Conservation (phyloP, 1,284 basidiomycete genomes). For the Chalciporus sp. region DNA sequence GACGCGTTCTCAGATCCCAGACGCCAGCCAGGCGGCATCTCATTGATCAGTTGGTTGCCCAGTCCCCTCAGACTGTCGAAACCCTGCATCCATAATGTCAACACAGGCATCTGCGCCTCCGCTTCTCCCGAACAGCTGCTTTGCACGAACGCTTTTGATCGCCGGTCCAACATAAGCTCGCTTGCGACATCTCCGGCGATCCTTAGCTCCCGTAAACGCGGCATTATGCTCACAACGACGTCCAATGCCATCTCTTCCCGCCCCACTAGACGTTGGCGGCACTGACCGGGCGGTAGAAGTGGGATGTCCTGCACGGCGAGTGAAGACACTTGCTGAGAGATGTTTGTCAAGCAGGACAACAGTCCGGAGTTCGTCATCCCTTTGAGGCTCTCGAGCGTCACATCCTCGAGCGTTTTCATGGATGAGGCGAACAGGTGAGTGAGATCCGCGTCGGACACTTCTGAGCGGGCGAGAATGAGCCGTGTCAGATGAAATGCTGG, state of each 20-base stretch:
- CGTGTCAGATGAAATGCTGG: slow-evolving; percentile 5
- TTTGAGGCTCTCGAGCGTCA: neutral
- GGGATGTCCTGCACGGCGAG: neutral
- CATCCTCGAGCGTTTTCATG: neutral
- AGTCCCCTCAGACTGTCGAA: too few species aligned
- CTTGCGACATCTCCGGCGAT: neutral
- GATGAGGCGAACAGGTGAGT: slow-evolving; percentile 7
- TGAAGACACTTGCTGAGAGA: neutral
- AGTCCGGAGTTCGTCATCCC: slow-evolving; percentile 1
- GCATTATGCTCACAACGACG: neutral
- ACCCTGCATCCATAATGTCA: too few species aligned
- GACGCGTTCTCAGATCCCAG: too few species aligned
- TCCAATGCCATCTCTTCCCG: neutral
- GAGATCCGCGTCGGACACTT: slow-evolving; percentile 7
- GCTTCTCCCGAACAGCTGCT: neutral
- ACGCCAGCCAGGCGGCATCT: too few species aligned
- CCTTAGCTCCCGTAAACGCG: neutral
- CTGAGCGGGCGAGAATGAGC: neutral
- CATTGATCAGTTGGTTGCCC: too few species aligned
- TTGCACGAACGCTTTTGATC: neutral
- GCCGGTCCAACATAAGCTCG: slow-evolving; percentile 1
- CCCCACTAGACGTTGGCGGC: too few species aligned
- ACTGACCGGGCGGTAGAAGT: neutral
- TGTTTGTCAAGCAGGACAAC: neutral
- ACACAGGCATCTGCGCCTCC: too few species aligned